These are phyloP conservation scores for Penicillium simplicissimum DNA, from an alignment of 495 filamentous ascomycete genomes.

Conservation along the genomic window DNA sequence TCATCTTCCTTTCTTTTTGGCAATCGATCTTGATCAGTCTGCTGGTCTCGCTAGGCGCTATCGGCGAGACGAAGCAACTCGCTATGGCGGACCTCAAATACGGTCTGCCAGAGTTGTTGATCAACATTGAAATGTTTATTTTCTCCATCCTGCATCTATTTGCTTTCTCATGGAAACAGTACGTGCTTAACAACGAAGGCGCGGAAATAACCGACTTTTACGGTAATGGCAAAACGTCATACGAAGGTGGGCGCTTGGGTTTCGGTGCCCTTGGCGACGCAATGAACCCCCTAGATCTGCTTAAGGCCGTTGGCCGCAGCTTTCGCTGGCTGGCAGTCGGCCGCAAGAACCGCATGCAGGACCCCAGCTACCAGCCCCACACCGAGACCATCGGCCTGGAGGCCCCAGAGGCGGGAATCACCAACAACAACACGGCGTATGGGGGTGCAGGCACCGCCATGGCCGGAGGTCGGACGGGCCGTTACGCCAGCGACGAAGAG, in stretches of 20 bases:
- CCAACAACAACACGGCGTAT: conserved; percentile 34
- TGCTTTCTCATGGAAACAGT: conserved; percentile 77
- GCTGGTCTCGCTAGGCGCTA: conserved; percentile 60
- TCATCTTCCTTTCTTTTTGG: conserved; percentile 96
- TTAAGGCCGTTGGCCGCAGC: conserved; percentile 75
- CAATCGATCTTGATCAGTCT: conserved; percentile 75
- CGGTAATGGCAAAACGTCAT: conserved; percentile 50
- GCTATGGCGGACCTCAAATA: conserved; percentile 75
- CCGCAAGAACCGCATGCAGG: conserved; percentile 53
- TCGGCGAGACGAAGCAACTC: conserved; percentile 62
- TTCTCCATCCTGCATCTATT: conserved; percentile 79
- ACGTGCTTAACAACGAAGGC: conserved; percentile 43
- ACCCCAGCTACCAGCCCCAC: conserved; percentile 51
- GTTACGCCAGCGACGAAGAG: conserved; percentile 37
- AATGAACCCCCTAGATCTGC: conserved; percentile 81
- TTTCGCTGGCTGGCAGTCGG: conserved; percentile 82
- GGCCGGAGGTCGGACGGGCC: conserved; percentile 24
- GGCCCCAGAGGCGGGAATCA: conserved; percentile 16
- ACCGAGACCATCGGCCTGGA: conserved; percentile 37
- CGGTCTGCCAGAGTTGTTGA: conserved; percentile 74
- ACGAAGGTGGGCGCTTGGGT: conserved; percentile 65
- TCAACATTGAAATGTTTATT: conserved; percentile 86
- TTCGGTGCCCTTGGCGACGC: conserved; percentile 65
- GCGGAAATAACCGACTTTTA: conserved; percentile 49
- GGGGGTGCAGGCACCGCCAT: conserved; percentile 30